Evolutionary conservation across 768 basidiomycete genomes (phyloP), one percentile per base, ranked within the genome.

Genomic region (Butyriboletus loyo): DNA sequence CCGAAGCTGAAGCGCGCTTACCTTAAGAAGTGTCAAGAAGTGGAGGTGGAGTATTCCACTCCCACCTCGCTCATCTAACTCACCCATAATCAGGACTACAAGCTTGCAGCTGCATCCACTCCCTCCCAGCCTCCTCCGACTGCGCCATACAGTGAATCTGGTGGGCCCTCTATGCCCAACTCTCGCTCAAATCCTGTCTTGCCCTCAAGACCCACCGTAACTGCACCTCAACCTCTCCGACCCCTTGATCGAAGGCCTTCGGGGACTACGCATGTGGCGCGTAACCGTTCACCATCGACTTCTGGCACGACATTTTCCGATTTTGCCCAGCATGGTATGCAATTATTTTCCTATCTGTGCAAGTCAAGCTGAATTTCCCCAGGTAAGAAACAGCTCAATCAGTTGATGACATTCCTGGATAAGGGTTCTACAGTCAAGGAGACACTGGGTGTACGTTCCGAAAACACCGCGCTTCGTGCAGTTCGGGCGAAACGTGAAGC

Each of bases 311-410:
- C 90, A 6, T 84, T 97, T 62, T 86, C 87, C 13, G 94, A 97
- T 72, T 74, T 96, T 30, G 94, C 93, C 5, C 85, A 87, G 55
- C 92, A 94, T 69, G 89, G 87, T 69, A 51, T 49, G 58, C 14
- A 36, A 37, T 30, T 35, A 8, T 24, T 31, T n/a, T 19, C 31
- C 28, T 31, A 27, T 53, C 21, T 34, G 31, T 22, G 34, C 9
- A n/a, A 38, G 35, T 22, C 27, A 17, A 21, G 10, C 35, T 54
- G 32, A 55, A 28, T 27, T 31, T 50, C 39, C 28, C 24, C 61
- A 89, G 86, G 91, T 54, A 96, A 94, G 76, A 86, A 82, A 62
- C 89, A 92, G 58, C 70, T 96, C 15, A 92, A 89, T 60, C 89
- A 90, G 53, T 74, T 95, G 46, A 93, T 92, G 52, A 89, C 86